phyloP scores from a whole-genome alignment of 2,329 filamentous ascomycete genomes.

The Diaporthe humulicola region DNA sequence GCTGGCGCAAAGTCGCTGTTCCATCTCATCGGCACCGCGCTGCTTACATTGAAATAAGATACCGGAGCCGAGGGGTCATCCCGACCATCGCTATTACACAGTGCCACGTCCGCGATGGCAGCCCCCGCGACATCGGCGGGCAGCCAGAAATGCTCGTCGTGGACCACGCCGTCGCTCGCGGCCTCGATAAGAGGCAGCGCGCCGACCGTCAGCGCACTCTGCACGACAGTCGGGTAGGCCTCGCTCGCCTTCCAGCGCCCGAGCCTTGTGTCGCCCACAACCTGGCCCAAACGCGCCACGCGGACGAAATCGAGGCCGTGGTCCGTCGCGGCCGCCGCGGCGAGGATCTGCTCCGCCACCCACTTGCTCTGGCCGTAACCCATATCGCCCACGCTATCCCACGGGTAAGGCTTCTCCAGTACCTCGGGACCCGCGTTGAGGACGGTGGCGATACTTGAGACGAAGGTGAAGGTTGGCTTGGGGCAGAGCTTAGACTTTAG shows the following conservation, averaged over 20 bases:
- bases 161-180: not conserved
- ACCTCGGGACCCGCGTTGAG: conserved; percentile 18
- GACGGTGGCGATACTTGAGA: conserved; percentile 23
- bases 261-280: conserved; percentile 46
- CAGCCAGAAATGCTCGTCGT: conserved; percentile 27
- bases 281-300: conserved; percentile 53
- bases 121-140: conserved; percentile 7
- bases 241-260: conserved; percentile 28
- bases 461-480: conserved; percentile 21
- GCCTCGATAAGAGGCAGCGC: conserved; percentile 22
- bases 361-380: conserved; percentile 55
- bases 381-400: conserved; percentile 43
- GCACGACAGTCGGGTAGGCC: conserved; percentile 21
- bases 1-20: conserved; percentile 17
- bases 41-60: conserved; percentile 22
- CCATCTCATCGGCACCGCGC: not conserved
- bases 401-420: conserved; percentile 44
- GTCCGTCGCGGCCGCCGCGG: conserved; percentile 44
- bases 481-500: conserved; percentile 42
- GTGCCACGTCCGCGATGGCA: conserved; percentile 3
- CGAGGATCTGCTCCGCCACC: conserved; percentile 51
- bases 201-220: conserved; percentile 27
- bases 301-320: conserved; percentile 44
- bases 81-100: not conserved
- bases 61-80: not conserved